Percentiles rank a stretch among this genome's conserved stretches.
These are phyloP conservation scores for Malus sylvestris DNA, from an alignment of 306 rosid species.

Conservation along the genomic window DNA sequence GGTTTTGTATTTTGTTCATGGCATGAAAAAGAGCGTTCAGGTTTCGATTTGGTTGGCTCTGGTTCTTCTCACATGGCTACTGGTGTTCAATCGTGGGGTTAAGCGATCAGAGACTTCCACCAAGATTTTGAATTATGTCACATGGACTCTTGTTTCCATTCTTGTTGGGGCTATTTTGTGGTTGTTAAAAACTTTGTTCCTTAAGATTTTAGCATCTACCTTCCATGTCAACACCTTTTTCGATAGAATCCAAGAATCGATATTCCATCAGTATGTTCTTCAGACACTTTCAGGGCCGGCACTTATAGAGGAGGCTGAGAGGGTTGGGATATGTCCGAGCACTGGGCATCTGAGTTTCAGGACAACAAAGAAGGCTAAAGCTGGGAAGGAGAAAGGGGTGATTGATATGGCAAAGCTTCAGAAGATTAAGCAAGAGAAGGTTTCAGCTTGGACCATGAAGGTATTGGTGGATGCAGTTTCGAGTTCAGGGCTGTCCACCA, in stretches of 20 bases:
- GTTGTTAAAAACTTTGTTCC: constrained; percentile 57
- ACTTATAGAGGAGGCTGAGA: constrained; percentile 57
- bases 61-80: constrained; percentile 64
- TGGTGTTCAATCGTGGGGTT: constrained; percentile 46
- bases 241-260: constrained; percentile 83
- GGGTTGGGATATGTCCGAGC: constrained; percentile 35
- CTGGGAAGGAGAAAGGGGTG: constrained; percentile 37
- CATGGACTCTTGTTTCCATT: constrained; percentile 67
- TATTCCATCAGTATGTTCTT: constrained; percentile 74
- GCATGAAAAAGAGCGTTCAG: constrained; percentile 69
- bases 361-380: constrained; percentile 42
- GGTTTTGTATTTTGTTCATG: constrained; percentile 90
- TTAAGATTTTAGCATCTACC: constrained; percentile 65
- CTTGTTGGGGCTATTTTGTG: constrained; percentile 69
- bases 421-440: constrained; percentile 74
- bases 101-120: constrained; percentile 35
- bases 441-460: constrained; percentile 97
- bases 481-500: constrained; percentile 73
- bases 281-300: constrained; percentile 78
- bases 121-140: constrained; percentile 37
- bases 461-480: constrained; percentile 71
- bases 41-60: constrained; percentile 64
- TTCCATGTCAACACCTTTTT: constrained; percentile 82
- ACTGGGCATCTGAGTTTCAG: constrained; percentile 60
- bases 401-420: constrained; percentile 73